These are phyloP conservation scores for Aspergillus costaricaensis DNA, from an alignment of 2,329 filamentous ascomycete species.

Conservation along the genomic window DNA sequence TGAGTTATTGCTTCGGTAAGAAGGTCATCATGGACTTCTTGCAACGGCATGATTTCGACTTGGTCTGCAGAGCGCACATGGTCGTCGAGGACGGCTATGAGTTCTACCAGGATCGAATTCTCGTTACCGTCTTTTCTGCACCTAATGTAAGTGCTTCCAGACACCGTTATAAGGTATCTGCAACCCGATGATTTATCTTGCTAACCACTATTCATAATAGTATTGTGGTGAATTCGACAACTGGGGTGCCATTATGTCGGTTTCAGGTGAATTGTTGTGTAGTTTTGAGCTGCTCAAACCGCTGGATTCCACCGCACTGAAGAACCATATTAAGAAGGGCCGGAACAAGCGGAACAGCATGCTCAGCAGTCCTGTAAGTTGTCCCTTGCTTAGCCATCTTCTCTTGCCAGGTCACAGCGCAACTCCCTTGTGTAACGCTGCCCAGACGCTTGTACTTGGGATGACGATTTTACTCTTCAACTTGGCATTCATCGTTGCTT, in stretches of 20 bases:
- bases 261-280: constrained; percentile 88
- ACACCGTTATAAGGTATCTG: background rate
- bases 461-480: constrained; percentile 6
- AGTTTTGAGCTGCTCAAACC: constrained; percentile 97
- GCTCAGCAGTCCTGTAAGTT: constrained; percentile 90
- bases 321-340: constrained; percentile 98
- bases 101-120: constrained; percentile 91
- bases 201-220: constrained; percentile 50
- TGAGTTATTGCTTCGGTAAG: constrained; percentile 98
- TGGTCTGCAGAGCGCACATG: constrained; percentile 98
- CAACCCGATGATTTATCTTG: constrained; percentile 9
- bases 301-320: constrained; percentile 90
- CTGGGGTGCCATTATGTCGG: constrained; percentile 98
- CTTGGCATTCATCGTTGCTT: background rate
- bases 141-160: constrained; percentile 73
- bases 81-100: constrained; percentile 99
- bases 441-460: constrained; percentile 23
- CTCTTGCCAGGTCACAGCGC: constrained; percentile 25
- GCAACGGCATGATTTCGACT: constrained; percentile 90
- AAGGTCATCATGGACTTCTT: constrained; percentile 97
- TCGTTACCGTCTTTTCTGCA: constrained; percentile 96
- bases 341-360: constrained; percentile 92
- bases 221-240: constrained; percentile 99
- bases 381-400: constrained; percentile 20
- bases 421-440: constrained; percentile 23